These are phyloP conservation scores for Epichloe gansuensis DNA, from an alignment of 2,329 filamentous ascomycete genomes.

Conservation along the genomic window DNA sequence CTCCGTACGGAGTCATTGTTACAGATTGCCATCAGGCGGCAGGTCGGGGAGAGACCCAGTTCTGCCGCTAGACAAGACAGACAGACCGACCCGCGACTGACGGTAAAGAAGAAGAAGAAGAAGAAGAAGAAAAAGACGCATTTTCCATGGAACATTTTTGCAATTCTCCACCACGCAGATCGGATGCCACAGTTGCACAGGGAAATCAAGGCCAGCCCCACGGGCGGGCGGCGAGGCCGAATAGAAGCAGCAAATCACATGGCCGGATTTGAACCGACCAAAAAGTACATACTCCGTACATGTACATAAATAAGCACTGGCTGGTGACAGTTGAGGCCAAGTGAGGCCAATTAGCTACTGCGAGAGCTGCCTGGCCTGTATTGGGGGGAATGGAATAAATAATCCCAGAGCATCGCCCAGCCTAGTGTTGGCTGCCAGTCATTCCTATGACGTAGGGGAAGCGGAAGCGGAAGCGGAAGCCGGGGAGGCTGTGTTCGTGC, in stretches of 20 bases:
- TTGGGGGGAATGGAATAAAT: neutral
- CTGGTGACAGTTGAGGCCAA: too few species aligned
- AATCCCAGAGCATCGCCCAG: neutral
- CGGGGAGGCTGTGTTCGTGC: neutral
- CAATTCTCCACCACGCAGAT: conserved; percentile 3
- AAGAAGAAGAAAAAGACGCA: conserved; percentile 6
- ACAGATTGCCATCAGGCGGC: too few species aligned
- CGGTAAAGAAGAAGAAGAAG: neutral
- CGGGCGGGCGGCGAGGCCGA: conserved; percentile 3
- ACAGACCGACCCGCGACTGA: too few species aligned
- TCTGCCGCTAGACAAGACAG: too few species aligned
- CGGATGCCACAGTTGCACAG: neutral
- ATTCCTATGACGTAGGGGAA: conserved; percentile 9
- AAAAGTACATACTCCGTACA: too few species aligned
- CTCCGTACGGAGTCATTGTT: too few species aligned
- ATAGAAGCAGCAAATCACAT: neutral
- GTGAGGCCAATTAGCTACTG: conserved; percentile 1
- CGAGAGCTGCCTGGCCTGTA: neutral
- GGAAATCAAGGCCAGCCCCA: neutral
- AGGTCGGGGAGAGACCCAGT: too few species aligned
- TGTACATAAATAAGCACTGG: too few species aligned
- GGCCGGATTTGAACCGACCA: too few species aligned
- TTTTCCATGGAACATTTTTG: neutral
- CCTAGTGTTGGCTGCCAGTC: neutral
- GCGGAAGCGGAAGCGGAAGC: neutral